phyloP scores from a whole-genome alignment of 2,329 filamentous ascomycete species.

The Cordyceps cicadae region DNA sequence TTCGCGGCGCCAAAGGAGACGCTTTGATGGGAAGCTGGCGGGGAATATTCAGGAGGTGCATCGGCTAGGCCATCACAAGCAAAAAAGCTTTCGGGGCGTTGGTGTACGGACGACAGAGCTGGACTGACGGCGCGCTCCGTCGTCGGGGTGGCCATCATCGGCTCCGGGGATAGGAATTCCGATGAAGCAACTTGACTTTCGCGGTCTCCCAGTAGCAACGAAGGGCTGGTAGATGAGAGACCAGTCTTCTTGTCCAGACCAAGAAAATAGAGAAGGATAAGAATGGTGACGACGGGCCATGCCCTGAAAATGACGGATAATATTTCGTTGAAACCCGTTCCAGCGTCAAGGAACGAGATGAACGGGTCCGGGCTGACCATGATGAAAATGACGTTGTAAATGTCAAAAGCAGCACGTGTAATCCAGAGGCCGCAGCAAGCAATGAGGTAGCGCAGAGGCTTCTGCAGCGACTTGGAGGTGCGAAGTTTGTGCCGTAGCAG shows the following conservation, averaged over 20 bases:
- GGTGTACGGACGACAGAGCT: not conserved
- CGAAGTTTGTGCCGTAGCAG: slow-evolving; percentile 7
- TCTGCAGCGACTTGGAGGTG: not conserved
- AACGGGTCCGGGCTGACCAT: not conserved
- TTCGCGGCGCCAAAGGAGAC: not conserved
- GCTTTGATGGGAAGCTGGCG: not conserved
- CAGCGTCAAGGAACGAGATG: not conserved
- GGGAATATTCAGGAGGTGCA: slow-evolving; percentile 11
- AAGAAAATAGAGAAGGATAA: slow-evolving; percentile 20
- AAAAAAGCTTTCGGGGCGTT: slow-evolving; percentile 1
- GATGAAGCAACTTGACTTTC: slow-evolving; percentile 5
- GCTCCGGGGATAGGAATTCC: slow-evolving; percentile 1
- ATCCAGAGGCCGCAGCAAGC: slow-evolving; percentile 19
- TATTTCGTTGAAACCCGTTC: slow-evolving; percentile 12
- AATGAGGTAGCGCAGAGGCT: slow-evolving; percentile 17
- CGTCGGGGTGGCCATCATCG: not conserved
- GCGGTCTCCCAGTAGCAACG: slow-evolving; percentile 13
- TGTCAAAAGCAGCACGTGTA: slow-evolving; percentile 17
- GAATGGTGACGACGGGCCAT: slow-evolving; percentile 20
- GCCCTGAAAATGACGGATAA: slow-evolving; percentile 8
- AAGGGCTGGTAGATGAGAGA: slow-evolving; percentile 19
- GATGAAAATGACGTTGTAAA: slow-evolving; percentile 19
- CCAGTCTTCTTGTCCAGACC: slow-evolving; percentile 20
- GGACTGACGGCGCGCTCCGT: not conserved
- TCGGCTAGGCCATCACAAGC: slow-evolving; percentile 4